Base-by-base conservation (phyloP, 495 filamentous ascomycete genomes). In the Delitschia confertaspora region DNA sequence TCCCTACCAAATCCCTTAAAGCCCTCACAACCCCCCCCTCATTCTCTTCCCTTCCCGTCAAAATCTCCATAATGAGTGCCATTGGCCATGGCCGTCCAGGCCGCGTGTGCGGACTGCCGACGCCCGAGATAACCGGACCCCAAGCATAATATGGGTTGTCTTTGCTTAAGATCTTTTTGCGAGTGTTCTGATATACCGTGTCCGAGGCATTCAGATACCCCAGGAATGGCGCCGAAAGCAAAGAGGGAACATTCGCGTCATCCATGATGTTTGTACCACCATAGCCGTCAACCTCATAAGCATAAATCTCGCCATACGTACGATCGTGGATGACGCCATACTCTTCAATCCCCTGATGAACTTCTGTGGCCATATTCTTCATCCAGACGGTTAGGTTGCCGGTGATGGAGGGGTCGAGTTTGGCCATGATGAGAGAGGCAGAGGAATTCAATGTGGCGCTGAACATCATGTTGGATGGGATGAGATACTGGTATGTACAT, bases 401-500 rank as follows among this genome's bases (percentile, higher is more conserved):
- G 20, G 8, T 33, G 25, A 39, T 43, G 11, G 52, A 16, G 19
- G 62, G 61, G 30, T 64, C 62, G 10, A 80, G 59, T 3, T 60
- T 55, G 3, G 65, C 62, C 72, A 76, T 75, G 56, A 82, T 78
- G 7, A 52, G 42, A 0, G 66, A 63, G 2, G 70, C 66, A 9
- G 66, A 61, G 35, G 69, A 65, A 33, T 53, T 47, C 4, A 82
- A 67, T 40, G 73, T 74, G 6, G 62, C 57, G 6, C 73, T 66
- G 40, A 77, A 74, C 72, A 81, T 79, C 79, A 82, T 82, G 44
- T 82, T 83, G 3, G 70, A 67, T 3, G 79, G 79, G 26, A 83
- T 68, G 43, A 80, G 62, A 18, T 76, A 67, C 56, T 78, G 74
- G 39, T 67, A 78, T 25, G 72, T 70, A 1, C 71, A 74, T 13